Conservation (phyloP, 2,329 filamentous ascomycete genomes). For the Trichophyton verrucosum region DNA sequence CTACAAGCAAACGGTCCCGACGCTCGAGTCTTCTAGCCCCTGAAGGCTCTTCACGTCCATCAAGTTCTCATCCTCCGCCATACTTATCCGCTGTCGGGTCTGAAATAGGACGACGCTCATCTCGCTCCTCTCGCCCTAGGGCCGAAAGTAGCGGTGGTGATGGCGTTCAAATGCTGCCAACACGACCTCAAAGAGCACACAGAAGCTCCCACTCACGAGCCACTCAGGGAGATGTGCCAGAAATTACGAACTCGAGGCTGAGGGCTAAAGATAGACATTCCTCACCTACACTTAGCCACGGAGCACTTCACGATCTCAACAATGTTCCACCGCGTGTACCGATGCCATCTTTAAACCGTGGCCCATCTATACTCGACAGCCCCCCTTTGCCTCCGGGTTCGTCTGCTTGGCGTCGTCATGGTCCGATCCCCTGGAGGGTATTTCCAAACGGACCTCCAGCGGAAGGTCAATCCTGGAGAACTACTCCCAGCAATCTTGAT, state of each 20-base stretch:
- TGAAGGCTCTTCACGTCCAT: not conserved
- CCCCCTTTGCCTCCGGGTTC: too few species aligned
- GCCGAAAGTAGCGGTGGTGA: not conserved
- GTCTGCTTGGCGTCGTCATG: too few species aligned
- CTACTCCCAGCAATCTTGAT: not conserved
- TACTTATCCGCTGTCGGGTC: not conserved
- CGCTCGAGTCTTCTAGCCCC: not conserved
- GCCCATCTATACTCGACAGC: too few species aligned
- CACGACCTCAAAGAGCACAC: not conserved
- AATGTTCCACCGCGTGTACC: too few species aligned
- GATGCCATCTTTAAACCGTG: too few species aligned
- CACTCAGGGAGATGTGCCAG: not conserved
- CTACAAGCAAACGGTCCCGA: not conserved
- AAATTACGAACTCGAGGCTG: too few species aligned
- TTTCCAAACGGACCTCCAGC: too few species aligned
- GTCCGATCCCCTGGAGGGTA: too few species aligned
- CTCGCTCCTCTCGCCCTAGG: not conserved
- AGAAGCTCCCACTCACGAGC: not conserved
- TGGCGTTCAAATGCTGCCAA: not conserved
- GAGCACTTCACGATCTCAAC: too few species aligned
- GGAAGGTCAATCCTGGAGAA: not conserved
- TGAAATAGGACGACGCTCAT: not conserved
- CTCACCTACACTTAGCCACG: too few species aligned
- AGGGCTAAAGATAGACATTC: too few species aligned
- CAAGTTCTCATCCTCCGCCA: not conserved